Conservation (phyloP, 176 grass and related monocot species). For the sorghum (Sorghum bicolor) region DNA sequence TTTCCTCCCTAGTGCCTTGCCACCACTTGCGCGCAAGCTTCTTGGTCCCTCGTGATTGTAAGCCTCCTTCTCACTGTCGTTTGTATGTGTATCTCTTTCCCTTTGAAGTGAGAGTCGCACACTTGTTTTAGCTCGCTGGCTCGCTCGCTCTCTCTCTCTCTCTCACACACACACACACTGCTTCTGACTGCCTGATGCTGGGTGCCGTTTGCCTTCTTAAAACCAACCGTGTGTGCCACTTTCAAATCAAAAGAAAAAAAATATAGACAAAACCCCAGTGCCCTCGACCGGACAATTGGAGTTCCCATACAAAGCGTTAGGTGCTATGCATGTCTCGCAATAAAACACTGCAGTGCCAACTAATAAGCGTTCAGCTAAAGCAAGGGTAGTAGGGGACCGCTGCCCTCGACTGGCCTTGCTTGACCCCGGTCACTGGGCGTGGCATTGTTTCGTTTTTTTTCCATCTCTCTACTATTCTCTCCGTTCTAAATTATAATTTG, state of each 20-base stretch:
- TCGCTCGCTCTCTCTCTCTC: not conserved
- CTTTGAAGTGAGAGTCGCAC: not conserved
- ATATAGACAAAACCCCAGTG: too few species aligned
- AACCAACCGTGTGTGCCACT: not conserved
- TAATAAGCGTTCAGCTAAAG: conserved; percentile 26
- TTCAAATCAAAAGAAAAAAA: not conserved
- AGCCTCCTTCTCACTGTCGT: not conserved
- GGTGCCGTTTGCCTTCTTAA: not conserved
- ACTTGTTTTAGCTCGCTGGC: not conserved
- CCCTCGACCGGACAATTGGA: not conserved
- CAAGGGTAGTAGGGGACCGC: not conserved
- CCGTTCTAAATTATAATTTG: too few species aligned
- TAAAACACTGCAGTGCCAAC: conserved; percentile 14
- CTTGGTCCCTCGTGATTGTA: not conserved
- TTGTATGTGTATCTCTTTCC: not conserved
- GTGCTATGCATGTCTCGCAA: conserved; percentile 2
- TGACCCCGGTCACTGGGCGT: not conserved
- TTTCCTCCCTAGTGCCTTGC: conserved; percentile 19
- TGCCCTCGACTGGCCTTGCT: not conserved
- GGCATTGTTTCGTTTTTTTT: too few species aligned
- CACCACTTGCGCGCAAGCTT: not conserved
- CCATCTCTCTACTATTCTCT: too few species aligned
- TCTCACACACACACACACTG: too few species aligned
- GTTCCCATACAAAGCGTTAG: conserved; percentile 19
- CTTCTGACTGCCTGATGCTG: not conserved